phyloP scores from a whole-genome alignment of 129 eudicot species.

The Kitagawia praeruptora region DNA sequence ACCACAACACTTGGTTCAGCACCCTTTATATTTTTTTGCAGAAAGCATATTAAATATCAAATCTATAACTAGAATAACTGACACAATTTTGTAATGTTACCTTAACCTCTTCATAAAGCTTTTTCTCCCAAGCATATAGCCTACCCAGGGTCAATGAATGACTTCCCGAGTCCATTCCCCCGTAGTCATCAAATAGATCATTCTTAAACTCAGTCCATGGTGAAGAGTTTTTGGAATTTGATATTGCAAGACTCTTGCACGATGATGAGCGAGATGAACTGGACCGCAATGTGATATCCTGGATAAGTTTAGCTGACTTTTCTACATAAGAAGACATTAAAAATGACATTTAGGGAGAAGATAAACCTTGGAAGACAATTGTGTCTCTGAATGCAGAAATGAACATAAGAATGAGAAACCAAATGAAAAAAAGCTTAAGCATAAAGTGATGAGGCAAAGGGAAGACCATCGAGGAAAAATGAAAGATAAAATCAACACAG shows the following conservation, averaged over 20 bases:
- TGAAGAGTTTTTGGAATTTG: constrained; percentile 69
- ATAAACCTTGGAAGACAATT: neutral
- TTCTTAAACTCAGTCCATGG: constrained; percentile 86
- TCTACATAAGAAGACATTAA: constrained; percentile 38
- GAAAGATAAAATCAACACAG: neutral
- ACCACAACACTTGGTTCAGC: constrained; percentile 3
- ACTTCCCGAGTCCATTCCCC: constrained; percentile 97
- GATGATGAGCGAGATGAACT: constrained; percentile 70
- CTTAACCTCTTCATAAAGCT: constrained; percentile 93
- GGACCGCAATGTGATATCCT: constrained; percentile 61
- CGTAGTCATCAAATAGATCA: constrained; percentile 87
- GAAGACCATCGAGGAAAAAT: neutral
- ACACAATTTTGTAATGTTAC: constrained; percentile 23
- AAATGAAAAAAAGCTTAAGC: neutral
- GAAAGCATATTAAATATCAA: neutral
- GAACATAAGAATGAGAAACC: neutral
- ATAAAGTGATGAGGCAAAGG: neutral
- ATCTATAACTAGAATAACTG: neutral
- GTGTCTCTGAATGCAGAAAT: neutral
- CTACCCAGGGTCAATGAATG: constrained; percentile 84
- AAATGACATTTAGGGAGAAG: neutral
- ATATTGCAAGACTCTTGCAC: constrained; percentile 79
- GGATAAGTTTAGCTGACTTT: constrained; percentile 79
- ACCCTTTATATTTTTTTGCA: neutral
- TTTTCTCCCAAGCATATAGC: constrained; percentile 97